Percentiles rank a stretch among this genome's conserved stretches.
phyloP scores from a whole-genome alignment of 768 basidiomycete genomes.

The Chalciporus pseudorubinellus region DNA sequence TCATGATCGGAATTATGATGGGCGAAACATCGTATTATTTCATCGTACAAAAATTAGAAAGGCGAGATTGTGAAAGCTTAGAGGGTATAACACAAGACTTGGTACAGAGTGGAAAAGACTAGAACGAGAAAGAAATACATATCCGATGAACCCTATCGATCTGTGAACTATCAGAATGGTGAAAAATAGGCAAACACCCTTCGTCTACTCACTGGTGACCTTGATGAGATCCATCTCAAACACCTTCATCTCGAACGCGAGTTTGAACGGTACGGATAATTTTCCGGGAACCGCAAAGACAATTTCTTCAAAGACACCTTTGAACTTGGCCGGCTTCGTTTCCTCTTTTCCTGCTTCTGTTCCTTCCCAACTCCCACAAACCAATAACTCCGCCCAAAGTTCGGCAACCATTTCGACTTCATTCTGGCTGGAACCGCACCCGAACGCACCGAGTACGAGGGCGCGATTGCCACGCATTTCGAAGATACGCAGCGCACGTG shows the following conservation, averaged over 20 bases:
- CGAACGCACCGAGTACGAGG: conserved; percentile 45
- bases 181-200: background rate
- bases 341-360: conserved; percentile 16
- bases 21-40: too few relatives aligned
- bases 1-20: too few relatives aligned
- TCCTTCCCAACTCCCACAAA: conserved; percentile 31
- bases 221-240: conserved; percentile 36
- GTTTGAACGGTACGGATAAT: conserved; percentile 35
- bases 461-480: conserved; percentile 38
- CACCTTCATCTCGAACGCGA: conserved; percentile 39
- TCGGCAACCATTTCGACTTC: conserved; percentile 39
- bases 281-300: conserved; percentile 44
- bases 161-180: background rate
- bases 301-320: conserved; percentile 40
- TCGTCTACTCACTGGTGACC: conserved; percentile 26
- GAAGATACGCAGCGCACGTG: conserved; percentile 42
- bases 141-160: background rate
- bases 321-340: conserved; percentile 34
- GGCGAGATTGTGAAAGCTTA: background rate
- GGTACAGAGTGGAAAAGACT: background rate
- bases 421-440: conserved; percentile 44
- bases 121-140: background rate
- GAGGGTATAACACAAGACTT: background rate
- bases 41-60: background rate
- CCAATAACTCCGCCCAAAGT: conserved; percentile 47